Evolutionary conservation across 1,284 basidiomycete genomes (phyloP), one percentile per base, ranked within the genome.

Genomic region (Phenoliferia sp.): DNA sequence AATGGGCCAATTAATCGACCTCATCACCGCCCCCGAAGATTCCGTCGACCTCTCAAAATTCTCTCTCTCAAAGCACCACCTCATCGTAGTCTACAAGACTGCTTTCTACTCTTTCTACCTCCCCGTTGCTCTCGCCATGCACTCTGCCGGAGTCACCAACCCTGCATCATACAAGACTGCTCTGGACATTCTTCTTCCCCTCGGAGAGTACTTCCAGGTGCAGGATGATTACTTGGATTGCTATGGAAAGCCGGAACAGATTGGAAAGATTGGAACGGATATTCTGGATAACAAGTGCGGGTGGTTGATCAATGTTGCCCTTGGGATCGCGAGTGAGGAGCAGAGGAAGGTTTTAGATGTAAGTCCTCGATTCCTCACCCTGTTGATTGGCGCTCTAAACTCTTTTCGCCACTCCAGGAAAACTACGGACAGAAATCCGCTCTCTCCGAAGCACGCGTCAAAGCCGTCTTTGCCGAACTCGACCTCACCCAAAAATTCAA

Each of bases 241-340:
- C 78, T 89, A 89, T 62, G 93, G 89, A 16, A 86, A 90, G 2
- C 92, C 93, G 0, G 92, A 94, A 81, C 85, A 90, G 74, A 90
- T 98, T 65, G 96, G 95, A 71, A 99, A 99, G 83, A 87, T 98
- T 72, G 96, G 95, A 35, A 98, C 95, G 28, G 96, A 99, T 80
- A 99, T 99, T 76, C 81, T 96, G 66, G 95, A 99, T 82, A 98
- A 98, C 86, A 99, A 99, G 82, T 99, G 96, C 82, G 91, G 90
- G 52, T 99, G 95, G 96, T 89, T 90, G 77, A 84, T 99, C 80
- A 98, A 97, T 81, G 88, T 87, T 26, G 95, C 94, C 35, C 84
- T 99, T 69, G 82, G 84, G 66, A 74, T 81, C 71, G 78, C 92
- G 85, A 83, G 86, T 81, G 72, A 85, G 84, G 83, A 84, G 63